Evolutionary conservation across 2,329 filamentous ascomycete genomes (phyloP).

Genomic region (Colletotrichum tabaci): DNA sequence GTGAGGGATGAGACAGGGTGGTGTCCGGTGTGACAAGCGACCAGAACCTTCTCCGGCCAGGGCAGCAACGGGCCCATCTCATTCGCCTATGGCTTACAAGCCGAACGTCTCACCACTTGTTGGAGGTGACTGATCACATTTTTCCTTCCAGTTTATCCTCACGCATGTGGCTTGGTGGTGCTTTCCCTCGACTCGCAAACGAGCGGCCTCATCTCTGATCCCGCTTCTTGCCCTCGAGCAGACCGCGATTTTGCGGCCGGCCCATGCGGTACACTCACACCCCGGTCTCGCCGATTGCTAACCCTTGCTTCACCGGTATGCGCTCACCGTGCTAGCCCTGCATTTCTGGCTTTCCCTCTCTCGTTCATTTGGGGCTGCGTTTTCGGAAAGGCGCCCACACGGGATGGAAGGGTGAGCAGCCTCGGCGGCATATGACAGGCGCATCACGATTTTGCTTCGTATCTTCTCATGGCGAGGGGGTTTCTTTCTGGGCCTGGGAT

Average conservation of each 20-base stretch:
- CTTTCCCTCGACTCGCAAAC: not conserved
- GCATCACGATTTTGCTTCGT: not conserved
- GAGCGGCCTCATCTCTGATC: not conserved
- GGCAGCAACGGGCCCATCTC: constrained; percentile 1
- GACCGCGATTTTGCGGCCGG: constrained; percentile 15
- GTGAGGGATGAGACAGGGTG: not conserved
- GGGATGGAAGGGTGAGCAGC: not conserved
- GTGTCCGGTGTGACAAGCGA: constrained; percentile 10
- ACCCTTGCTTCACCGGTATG: constrained; percentile 35
- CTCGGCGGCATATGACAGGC: constrained; percentile 1
- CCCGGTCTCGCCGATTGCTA: constrained; percentile 35
- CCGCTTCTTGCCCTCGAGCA: not conserved
- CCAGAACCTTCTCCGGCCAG: constrained; percentile 3
- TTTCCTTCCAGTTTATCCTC: not conserved
- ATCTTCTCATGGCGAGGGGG: not conserved
- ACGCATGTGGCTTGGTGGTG: not conserved
- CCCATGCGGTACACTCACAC: constrained; percentile 25
- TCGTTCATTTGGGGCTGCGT: not conserved
- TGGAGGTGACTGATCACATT: constrained; percentile 13
- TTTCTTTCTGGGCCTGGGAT: constrained; percentile 6
- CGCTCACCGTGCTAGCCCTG: constrained; percentile 22
- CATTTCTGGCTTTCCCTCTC: constrained; percentile 3
- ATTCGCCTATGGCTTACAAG: constrained; percentile 13
- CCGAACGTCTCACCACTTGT: constrained; percentile 3
- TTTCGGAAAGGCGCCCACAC: not conserved